These are phyloP conservation scores for Talaromyces verruculosus DNA, from an alignment of 2,329 filamentous ascomycete genomes.

Conservation along the genomic window DNA sequence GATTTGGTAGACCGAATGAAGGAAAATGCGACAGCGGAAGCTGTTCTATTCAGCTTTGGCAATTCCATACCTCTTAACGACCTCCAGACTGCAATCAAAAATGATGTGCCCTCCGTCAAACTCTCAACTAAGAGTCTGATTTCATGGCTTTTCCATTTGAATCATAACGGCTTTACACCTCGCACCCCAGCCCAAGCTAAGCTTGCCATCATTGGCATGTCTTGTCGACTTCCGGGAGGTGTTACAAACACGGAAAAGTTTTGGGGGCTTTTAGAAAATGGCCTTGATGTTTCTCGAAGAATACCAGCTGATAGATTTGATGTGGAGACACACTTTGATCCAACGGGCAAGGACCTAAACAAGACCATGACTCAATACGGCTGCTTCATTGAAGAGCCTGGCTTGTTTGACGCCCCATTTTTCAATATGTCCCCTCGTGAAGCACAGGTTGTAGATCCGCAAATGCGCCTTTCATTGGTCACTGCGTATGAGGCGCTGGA, in stretches of 20 bases:
- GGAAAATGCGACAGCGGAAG: too few relatives aligned
- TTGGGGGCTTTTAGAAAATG: constrained; percentile 37
- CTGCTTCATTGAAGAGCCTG: constrained; percentile 70
- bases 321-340: constrained; percentile 64
- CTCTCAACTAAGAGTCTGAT: too few relatives aligned
- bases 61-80: too few relatives aligned
- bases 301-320: constrained; percentile 68
- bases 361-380: constrained; percentile 70
- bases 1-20: too few relatives aligned
- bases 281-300: constrained; percentile 32
- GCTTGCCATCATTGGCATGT: constrained; percentile 79
- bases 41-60: too few relatives aligned
- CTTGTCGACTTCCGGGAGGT: constrained; percentile 70
- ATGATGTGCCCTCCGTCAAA: too few relatives aligned
- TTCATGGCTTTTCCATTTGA: too few relatives aligned
- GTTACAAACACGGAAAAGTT: constrained; percentile 43
- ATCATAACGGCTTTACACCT: too few relatives aligned
- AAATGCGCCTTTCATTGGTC: constrained; percentile 72
- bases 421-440: constrained; percentile 86
- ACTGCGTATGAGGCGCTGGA: constrained; percentile 81
- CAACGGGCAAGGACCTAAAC: constrained; percentile 67
- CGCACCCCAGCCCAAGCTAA: not conserved
- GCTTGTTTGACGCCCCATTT: constrained; percentile 75
- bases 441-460: constrained; percentile 73
- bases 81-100: too few relatives aligned